Conservation (phyloP, 306 rosid species). For the Fragaria nilgerrensis region DNA sequence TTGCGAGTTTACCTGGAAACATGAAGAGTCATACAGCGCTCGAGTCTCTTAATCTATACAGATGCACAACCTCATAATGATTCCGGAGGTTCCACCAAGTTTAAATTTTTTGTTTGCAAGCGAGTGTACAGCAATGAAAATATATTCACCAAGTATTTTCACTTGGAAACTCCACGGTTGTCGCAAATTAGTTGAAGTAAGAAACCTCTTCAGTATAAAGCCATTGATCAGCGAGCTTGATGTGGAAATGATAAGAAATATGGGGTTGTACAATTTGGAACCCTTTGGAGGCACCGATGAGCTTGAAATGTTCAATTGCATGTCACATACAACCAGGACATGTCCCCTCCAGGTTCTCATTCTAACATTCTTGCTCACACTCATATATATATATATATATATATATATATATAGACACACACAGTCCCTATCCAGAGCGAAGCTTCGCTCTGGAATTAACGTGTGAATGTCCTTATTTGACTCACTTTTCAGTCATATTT, state of each 20-base stretch:
- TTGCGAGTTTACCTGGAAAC: neutral
- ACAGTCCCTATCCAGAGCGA: no score
- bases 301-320: neutral
- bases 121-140: neutral
- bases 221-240: neutral
- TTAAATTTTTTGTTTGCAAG: neutral
- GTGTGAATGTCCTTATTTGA: no score
- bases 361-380: neutral
- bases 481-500: no score
- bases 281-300: neutral
- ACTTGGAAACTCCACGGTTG: neutral
- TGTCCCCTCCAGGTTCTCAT: neutral
- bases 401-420: no score
- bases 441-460: no score
- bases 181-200: neutral
- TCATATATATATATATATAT: no score
- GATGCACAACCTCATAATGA: neutral
- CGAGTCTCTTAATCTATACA: fast-evolving
- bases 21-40: neutral
- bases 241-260: neutral
- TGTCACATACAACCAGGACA: neutral
- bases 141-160: neutral
- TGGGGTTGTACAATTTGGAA: neutral
- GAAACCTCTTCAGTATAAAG: neutral
- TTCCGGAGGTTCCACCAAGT: neutral